A percentile compares a stretch with the other conserved stretches of the same genome.
Evolutionary conservation across 164 flowering plant genomes (phyloP).

Genomic region (Houttuynia cordata): DNA sequence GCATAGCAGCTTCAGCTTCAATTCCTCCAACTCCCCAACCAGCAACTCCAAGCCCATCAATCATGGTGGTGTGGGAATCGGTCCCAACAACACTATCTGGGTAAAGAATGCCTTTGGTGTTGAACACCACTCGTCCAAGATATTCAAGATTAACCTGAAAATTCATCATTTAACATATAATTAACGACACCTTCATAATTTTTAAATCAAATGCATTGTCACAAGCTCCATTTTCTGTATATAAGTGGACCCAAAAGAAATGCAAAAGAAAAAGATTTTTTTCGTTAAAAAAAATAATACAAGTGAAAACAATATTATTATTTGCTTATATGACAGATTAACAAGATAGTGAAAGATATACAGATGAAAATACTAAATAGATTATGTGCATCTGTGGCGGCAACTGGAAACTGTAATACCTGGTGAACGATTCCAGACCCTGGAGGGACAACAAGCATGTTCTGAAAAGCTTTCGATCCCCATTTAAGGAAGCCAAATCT

Average conservation of each 20-base stretch:
- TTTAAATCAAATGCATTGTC: neutral
- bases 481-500: slow-evolving; percentile 84
- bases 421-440: slow-evolving; percentile 92
- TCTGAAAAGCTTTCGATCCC: slow-evolving; percentile 73
- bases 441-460: slow-evolving; percentile 92
- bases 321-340: too few relatives aligned
- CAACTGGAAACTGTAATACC: slow-evolving; percentile 20
- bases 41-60: slow-evolving; percentile 85
- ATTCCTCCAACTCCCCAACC: slow-evolving; percentile 99
- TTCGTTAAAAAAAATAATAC: too few relatives aligned
- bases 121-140: slow-evolving; percentile 90
- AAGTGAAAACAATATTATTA: too few relatives aligned
- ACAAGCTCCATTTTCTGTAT: neutral
- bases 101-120: slow-evolving; percentile 66
- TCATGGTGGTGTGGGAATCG: slow-evolving; percentile 92
- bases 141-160: slow-evolving; percentile 87
- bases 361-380: too few relatives aligned
- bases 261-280: neutral
- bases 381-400: too few relatives aligned
- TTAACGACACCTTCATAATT: neutral
- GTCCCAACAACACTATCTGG: slow-evolving; percentile 97
- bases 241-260: neutral
- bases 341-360: too few relatives aligned
- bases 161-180: slow-evolving; percentile 1
- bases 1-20: slow-evolving; percentile 93